Base-by-base conservation (phyloP, 768 basidiomycete genomes). In the Leucocoprinus birnbaumii region DNA sequence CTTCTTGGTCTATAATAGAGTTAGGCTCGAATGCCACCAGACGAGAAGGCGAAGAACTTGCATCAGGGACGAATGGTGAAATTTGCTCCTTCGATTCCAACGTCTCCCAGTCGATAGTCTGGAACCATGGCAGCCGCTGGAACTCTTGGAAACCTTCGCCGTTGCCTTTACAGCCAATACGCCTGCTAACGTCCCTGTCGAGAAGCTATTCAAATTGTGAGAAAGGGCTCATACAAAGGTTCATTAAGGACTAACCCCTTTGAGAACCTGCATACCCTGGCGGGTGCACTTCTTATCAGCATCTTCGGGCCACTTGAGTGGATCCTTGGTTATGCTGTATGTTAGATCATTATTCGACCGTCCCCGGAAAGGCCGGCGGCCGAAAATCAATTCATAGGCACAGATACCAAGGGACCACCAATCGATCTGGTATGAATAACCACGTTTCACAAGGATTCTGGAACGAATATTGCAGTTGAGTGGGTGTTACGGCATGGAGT, bases 401-500 rank as follows among this genome's bases (percentile, higher is more conserved):
- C 93, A 91, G 52, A 98, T 90, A 16, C 94, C 94, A 0, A 98
- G 82, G 18, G 93, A 95, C 94, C 94, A 98, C 91, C 93, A 97
- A 68, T 98, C 94, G 61, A 97, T 92, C 31, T 87, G 85, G 64
- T 86, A 93, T 2, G 92, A 93, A 71, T 99, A 99, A 14, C 96
- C 96, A 58, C 91, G 86, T 70, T 97, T 97, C 43, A 85, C 77
- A 40, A 99, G 76, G 44, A 99, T 96, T 67, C 78, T 82, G 61
- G 14, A 47, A 46, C 52, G 49, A n/a, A n/a, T n/a, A n/a, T 45
- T 56, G 26, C 59, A 54, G 18, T 59, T 43, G 22, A 56, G 57
- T 26, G 44, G 43, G 49, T 14, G 53, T 27, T 31, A 25, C 14
- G 27, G 13, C 46, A n/a, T 26, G 48, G 46, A 55, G 46, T 48